phyloP scores from a whole-genome alignment of 75 land plant genomes.

The Pinus tabuliformis region DNA sequence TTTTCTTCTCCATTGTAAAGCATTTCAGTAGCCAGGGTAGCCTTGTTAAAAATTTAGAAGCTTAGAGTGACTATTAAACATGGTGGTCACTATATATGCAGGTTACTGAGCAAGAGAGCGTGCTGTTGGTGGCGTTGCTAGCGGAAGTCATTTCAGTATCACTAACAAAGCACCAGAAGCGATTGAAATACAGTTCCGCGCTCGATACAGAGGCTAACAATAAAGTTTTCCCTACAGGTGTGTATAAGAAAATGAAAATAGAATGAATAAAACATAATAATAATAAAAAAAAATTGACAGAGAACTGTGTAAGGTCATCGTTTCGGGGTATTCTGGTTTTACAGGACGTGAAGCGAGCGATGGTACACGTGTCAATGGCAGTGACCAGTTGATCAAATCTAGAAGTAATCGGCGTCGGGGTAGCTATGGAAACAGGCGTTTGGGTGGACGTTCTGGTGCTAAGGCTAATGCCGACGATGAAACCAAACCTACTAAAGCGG shows the following conservation, averaged over 20 bases:
- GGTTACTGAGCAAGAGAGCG: slow-evolving; percentile 3
- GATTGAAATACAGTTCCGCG: too few relatives aligned
- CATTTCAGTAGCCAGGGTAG: background rate
- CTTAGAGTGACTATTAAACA: background rate
- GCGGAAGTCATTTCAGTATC: slow-evolving; percentile 2
- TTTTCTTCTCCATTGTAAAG: background rate
- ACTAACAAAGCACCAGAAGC: background rate
- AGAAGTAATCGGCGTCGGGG: background rate
- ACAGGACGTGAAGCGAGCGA: background rate
- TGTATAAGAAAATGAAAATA: too few relatives aligned
- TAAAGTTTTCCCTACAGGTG: too few relatives aligned
- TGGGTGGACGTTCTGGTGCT: background rate
- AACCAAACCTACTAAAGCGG: background rate
- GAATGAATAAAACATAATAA: too few relatives aligned
- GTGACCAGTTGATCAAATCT: background rate
- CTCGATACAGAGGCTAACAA: too few relatives aligned
- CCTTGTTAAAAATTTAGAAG: background rate
- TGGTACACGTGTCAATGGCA: background rate
- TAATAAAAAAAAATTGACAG: background rate
- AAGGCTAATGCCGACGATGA: too few relatives aligned
- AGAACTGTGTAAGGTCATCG: background rate
- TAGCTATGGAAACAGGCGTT: background rate
- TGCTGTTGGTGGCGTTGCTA: slow-evolving; percentile 5
- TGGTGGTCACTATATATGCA: background rate
- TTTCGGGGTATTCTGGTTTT: background rate